Evolutionary conservation across 2,329 filamentous ascomycete genomes (phyloP), one percentile per base, ranked within the genome.

Genomic region (Aspergillus neotritici): DNA sequence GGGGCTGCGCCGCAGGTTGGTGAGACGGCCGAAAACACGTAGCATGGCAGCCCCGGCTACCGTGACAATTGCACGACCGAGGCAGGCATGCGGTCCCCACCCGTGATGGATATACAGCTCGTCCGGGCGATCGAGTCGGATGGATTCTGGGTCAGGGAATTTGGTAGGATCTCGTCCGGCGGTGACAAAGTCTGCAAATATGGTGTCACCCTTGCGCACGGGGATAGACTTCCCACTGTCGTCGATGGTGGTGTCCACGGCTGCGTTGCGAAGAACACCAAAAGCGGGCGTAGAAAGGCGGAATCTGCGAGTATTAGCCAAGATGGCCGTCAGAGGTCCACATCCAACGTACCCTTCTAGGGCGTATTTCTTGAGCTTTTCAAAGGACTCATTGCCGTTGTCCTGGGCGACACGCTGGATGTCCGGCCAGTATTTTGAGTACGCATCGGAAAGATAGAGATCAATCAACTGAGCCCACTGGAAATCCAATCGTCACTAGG

Each of bases 391-490:
- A 6, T 28, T 28, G 6, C 39, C 44, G 4, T 44, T 15, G 4
- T 34, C 44, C 1, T 28, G 34, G 13, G 47, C 43, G 2, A 41
- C 34, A 4, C 15, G 15, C 25, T 42, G 43, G 28, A 49, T 49
- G 10, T 38, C 44, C 1, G 44, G 40, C 47, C 47, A 49, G 29
- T 47, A 38, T 5, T 11, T 16, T 11, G n/a, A 6, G 13, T 49
- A 49, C 10, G 37, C 4, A 11, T 47, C 44, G 28, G 47, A 47
- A 6, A 49, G 15, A 14, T 49, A 49, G 36, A 49, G 29, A 8
- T 47, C 44, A n/a, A 49, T 30, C 14, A 49, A 31, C 33, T 49
- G 47, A 5, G 36, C 44, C 47, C 44, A 49, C 47, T 49, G 15
- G 12, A 28, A 8, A 25, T 25, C 21, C 21, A 25, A 25, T 37